A percentile compares a stretch with the other conserved stretches of the same genome.
Conservation (phyloP, 2,329 filamentous ascomycete genomes). For the Periconia sp. region DNA sequence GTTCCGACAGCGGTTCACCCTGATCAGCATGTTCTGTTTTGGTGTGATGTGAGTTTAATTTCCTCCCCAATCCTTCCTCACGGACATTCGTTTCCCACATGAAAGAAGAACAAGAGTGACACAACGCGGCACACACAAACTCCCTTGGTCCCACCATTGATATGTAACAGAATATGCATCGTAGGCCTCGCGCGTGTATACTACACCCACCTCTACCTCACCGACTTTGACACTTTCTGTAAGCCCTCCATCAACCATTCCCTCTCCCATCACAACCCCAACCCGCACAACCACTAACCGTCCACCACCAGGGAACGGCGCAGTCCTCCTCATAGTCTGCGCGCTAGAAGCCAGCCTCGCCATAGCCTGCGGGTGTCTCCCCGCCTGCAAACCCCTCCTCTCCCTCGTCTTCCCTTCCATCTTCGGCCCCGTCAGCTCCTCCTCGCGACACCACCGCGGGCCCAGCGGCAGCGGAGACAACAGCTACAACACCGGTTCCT, state of each 20-base stretch:
- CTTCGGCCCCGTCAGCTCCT: conserved; percentile 1
- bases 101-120: too few relatives aligned
- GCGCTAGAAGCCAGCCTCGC: conserved; percentile 20
- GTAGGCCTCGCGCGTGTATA: conserved; percentile 22
- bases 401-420: conserved; percentile 12
- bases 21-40: conserved; percentile 21
- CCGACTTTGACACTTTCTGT: conserved; percentile 17
- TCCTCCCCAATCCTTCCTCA: conserved; percentile 25
- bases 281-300: neutral
- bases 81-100: too few relatives aligned
- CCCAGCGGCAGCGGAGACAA: too few relatives aligned
- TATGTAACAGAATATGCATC: conserved; percentile 16
- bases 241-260: neutral
- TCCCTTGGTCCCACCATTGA: too few relatives aligned
- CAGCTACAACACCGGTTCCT: too few relatives aligned
- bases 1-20: conserved; percentile 16
- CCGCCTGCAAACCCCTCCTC: conserved; percentile 22
- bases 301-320: conserved; percentile 10
- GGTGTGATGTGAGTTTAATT: conserved; percentile 18
- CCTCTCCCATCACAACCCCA: neutral
- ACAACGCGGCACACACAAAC: too few relatives aligned
- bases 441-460: neutral
- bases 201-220: conserved; percentile 17
- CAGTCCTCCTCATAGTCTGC: conserved; percentile 14
- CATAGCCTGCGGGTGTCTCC: conserved; percentile 24